Conservation (phyloP, 805 yeast species). For the Wickerhamomyces queroliae region DNA sequence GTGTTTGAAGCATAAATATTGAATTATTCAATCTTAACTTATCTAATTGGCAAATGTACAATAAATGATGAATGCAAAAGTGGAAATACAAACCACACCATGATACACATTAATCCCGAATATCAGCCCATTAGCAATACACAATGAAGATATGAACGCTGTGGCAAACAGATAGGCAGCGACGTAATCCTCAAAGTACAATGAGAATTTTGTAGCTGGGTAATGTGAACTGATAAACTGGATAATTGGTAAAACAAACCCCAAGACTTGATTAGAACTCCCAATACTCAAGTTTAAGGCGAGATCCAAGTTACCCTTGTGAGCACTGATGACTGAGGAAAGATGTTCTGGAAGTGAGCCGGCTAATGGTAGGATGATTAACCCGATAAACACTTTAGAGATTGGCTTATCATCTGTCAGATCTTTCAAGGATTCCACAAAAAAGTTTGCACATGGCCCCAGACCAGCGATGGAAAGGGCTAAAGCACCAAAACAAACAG, state of each 20-base stretch:
- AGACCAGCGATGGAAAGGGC: slow-evolving; percentile 16
- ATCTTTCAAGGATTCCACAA: slow-evolving; percentile 17
- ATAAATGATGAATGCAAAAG: slow-evolving; percentile 3
- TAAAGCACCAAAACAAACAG: slow-evolving; percentile 17
- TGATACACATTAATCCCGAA: slow-evolving; percentile 6
- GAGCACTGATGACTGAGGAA: slow-evolving; percentile 16
- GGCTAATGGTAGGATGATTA: slow-evolving; percentile 18
- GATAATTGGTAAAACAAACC: slow-evolving; percentile 19
- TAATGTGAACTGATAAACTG: slow-evolving; percentile 17
- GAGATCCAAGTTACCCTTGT: slow-evolving; percentile 17
- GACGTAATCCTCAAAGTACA: slow-evolving; percentile 9
- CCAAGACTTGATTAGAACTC: slow-evolving; percentile 17
- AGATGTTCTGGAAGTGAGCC: slow-evolving; percentile 21
- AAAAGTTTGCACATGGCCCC: slow-evolving; percentile 18
- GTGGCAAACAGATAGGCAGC: slow-evolving; percentile 5
- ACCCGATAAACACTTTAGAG: slow-evolving; percentile 18
- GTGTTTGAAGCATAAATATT: too few species aligned
- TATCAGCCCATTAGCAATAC: slow-evolving; percentile 2
- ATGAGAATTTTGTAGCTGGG: slow-evolving; percentile 13
- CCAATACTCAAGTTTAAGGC: slow-evolving; percentile 16
- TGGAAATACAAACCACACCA: slow-evolving; percentile 1
- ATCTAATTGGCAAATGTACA: slow-evolving; percentile 10
- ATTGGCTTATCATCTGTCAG: slow-evolving; percentile 16
- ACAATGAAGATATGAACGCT: slow-evolving; percentile 2
- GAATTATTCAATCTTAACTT: too few species aligned